Conservation (phyloP, 1,139 yeast species). For the Zygosaccharomyces sapae region DNA sequence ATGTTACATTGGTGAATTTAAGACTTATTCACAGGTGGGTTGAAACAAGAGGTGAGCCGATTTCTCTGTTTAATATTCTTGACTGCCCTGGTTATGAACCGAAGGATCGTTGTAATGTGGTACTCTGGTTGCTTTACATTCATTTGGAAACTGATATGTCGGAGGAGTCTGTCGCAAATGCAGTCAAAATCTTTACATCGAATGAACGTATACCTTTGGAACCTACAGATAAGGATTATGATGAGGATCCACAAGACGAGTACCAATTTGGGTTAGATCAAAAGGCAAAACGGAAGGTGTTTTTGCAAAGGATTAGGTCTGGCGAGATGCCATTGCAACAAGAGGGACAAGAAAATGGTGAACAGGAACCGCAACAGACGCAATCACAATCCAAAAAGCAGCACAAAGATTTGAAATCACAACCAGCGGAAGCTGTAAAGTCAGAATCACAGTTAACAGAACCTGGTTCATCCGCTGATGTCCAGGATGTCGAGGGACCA, state of each 20-base stretch:
- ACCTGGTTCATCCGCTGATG: not conserved
- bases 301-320: conserved; percentile 35
- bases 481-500: not conserved
- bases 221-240: conserved; percentile 47
- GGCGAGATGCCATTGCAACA: conserved; percentile 7
- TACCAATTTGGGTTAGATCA: conserved; percentile 61
- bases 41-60: conserved; percentile 21
- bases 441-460: conserved; percentile 5
- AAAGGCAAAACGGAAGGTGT: conserved; percentile 57
- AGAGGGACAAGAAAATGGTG: conserved; percentile 7
- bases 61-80: conserved; percentile 57
- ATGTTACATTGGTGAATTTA: conserved; percentile 48
- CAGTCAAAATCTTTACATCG: conserved; percentile 61
- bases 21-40: conserved; percentile 36
- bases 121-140: conserved; percentile 80
- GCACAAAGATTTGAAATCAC: not conserved
- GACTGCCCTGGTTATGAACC: conserved; percentile 53
- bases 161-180: conserved; percentile 45
- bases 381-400: too few relatives aligned
- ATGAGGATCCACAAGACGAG: conserved; percentile 36
- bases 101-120: conserved; percentile 60
- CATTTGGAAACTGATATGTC: conserved; percentile 69
- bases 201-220: conserved; percentile 47
- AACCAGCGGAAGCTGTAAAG: conserved; percentile 1
- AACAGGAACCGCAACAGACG: conserved; percentile 1